Evolutionary conservation across 192 early-diverging fungal species (phyloP), one percentile per base, ranked within the genome.

Genomic region (Mortierella antarctica): DNA sequence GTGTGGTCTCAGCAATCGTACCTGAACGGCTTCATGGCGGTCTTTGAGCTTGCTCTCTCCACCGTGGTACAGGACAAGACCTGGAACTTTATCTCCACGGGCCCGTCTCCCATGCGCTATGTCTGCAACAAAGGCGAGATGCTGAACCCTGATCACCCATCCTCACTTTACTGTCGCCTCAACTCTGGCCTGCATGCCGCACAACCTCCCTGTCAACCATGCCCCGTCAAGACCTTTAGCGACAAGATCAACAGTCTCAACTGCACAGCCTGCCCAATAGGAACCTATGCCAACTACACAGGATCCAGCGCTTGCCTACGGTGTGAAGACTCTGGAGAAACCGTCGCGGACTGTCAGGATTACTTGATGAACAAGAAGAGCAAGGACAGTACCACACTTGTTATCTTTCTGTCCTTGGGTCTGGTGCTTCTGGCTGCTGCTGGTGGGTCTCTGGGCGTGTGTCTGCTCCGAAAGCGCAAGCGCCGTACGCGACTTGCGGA

Each of bases 1-100:
- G 54, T 80, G 10, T 80, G 77, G 77, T 72, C 77, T 0, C 70
- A 80, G 47, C 77, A 80, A 40, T 80, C 77, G 46, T 80, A 80
- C 49, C 46, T 80, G 12, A 80, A 56, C 13, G 77, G 77, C 40
- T 80, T 72, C 48, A 67, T 80, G 65, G 53, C 77, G 0, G 77
- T 80, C 21, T 58, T 72, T 57, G 65, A 80, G 60, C 69, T 80
- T 5, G 77, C 77, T 6, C 18, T 80, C 10, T 68, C 77, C 8
- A 67, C 77, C 12, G 45, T 48, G 9, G 11, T 80, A 7, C 77
- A 80, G 60, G 60, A 80, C 65, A 80, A 72, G 23, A 10, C 64
- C 1, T 80, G 77, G 77, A 10, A 72, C 7, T 72, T 68, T 41
- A 72, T 80, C 59, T 52, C 58, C 14, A 68, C 60, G 0, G 77